Evolutionary conservation across 768 basidiomycete species (phyloP), one percentile per base, ranked within the genome.

Genomic region (Boletales sp.): DNA sequence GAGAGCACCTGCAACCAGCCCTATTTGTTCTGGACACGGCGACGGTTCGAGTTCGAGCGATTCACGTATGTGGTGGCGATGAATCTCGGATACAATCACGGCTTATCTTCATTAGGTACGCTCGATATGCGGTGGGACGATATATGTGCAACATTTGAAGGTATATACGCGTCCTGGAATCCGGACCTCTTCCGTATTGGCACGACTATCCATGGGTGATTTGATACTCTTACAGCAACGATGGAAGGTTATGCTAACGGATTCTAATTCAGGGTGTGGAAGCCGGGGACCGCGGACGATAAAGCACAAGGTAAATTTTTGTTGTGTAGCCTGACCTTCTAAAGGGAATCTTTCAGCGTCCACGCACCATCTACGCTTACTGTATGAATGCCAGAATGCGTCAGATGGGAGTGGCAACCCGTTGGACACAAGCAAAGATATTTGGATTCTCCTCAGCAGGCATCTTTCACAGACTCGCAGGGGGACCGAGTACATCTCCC

Each of bases 91-190:
- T n/a, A 19, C 12, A 14, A 35, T 15, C 2, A 11, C 18, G 34
- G 4, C 32, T 19, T 36, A 37, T 13, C 14, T 40, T 57, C 18
- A 45, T 5, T 39, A 83, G 80, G 76, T 45, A 65, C 72, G 21
- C 68, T 87, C 13, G 68, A 71, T 9, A 78, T 97, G 46, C 76
- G 83, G 0, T 97, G 94, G 94, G 79, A 86, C 14, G 81, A 84
- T 35, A 76, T 87, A 10, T 77, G 92, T 39, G 72, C 79, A 7
- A 68, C 79, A 0, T 97, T 97, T 55, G 84, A 90, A 32, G 81
- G 87, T 2, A 67, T 95, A 35, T 92, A 93, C 67, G 63, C 89
- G 32, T 95, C 87, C 62, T 98, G 95, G 95, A 77, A 93, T 64
- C 90, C 93, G 0, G 55, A 43, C 0, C 71, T 80, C 3, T 87